phyloP scores from a whole-genome alignment of 2,329 filamentous ascomycete species.

The Teratosphaeria epicoccoides region DNA sequence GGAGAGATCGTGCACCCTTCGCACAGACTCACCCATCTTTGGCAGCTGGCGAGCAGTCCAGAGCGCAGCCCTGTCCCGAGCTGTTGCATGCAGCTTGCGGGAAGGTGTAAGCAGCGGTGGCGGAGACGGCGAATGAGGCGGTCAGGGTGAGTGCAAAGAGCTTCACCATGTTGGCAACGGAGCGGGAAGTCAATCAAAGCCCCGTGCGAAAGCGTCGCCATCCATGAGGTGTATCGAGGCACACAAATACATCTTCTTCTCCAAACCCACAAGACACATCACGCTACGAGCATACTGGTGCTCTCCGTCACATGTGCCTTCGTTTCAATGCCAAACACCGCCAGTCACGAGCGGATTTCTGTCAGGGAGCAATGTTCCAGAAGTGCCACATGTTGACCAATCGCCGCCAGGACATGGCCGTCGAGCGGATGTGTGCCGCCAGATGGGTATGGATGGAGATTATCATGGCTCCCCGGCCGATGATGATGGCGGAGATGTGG shows the following conservation, averaged over 20 bases:
- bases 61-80: neutral
- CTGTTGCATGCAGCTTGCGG: neutral
- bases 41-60: neutral
- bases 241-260: too few relatives aligned
- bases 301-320: neutral
- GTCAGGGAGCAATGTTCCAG: neutral
- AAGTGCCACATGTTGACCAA: neutral
- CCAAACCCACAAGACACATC: too few relatives aligned
- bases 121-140: neutral
- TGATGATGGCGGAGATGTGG: neutral
- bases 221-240: too few relatives aligned
- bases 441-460: neutral
- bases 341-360: neutral
- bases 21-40: neutral
- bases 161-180: neutral
- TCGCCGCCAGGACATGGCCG: neutral
- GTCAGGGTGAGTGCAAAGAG: neutral
- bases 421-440: neutral
- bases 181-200: too few relatives aligned
- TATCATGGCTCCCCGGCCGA: neutral
- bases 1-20: neutral
- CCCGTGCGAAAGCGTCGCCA: too few relatives aligned
- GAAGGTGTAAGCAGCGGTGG: neutral
- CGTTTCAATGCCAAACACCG: neutral
- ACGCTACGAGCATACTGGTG: neutral